phyloP scores from a whole-genome alignment of 441 rosid genomes.

The Manihot esculenta region DNA sequence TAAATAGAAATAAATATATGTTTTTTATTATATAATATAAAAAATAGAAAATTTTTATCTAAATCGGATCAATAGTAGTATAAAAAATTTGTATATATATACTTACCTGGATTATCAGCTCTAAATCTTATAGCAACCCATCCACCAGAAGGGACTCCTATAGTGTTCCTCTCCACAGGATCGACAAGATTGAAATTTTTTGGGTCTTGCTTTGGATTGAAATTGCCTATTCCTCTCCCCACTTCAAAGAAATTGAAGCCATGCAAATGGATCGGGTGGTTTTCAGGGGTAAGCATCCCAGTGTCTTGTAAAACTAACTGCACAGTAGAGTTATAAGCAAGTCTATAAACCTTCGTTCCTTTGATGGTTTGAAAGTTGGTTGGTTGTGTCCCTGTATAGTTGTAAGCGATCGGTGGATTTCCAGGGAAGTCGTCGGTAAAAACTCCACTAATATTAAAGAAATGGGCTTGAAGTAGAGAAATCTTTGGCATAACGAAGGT shows the following conservation, averaged over 20 bases:
- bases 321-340: slow-evolving; percentile 68
- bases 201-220: slow-evolving; percentile 54
- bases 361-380: slow-evolving; percentile 48
- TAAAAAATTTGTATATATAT: not conserved
- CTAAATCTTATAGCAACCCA: slow-evolving; percentile 87
- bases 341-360: slow-evolving; percentile 68
- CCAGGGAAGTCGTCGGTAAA: slow-evolving; percentile 82
- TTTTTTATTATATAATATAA: no score
- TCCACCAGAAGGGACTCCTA: slow-evolving; percentile 89
- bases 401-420: slow-evolving; percentile 50
- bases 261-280: slow-evolving; percentile 85
- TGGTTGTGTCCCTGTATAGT: slow-evolving; percentile 62
- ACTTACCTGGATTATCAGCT: slow-evolving; percentile 86
- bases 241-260: slow-evolving; percentile 77
- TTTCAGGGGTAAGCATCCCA: slow-evolving; percentile 63
- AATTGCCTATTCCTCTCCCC: slow-evolving; percentile 78
- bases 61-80: no score
- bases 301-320: slow-evolving; percentile 85
- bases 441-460: slow-evolving; percentile 63
- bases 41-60: no score
- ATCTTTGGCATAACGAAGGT: slow-evolving; percentile 77
- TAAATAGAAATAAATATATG: no score
- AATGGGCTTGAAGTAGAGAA: slow-evolving; percentile 77
- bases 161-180: slow-evolving; percentile 90
- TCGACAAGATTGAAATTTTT: slow-evolving; percentile 71